Evolutionary conservation across 1,284 basidiomycete species (phyloP), one percentile per base, ranked within the genome.

Genomic region (Rhodotorula sp.): DNA sequence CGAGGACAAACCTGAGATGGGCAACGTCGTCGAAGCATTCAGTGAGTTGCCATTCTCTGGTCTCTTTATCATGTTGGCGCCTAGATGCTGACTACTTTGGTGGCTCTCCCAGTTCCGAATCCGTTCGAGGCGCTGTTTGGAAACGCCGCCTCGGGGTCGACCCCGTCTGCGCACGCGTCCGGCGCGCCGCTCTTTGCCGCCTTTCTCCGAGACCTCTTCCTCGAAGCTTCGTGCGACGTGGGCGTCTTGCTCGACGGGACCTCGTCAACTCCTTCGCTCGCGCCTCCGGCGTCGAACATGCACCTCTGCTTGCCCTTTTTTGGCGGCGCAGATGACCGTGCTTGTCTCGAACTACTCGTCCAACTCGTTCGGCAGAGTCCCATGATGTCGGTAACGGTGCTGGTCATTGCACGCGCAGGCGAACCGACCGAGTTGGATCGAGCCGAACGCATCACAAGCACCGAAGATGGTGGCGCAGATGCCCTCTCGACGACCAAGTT

Each of bases 321-420:
- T 79, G 94, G 94, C 63, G 94, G 94, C 0, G 89, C 92, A 0
- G 94, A 97, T 81, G 94, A 97, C 79, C 87, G 94, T 3, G 85
- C 92, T 14, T 91, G 92, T 0, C 83, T 97, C 43, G 83, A 86
- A 49, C 87, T 95, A 76, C 85, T 91, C 7, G 86, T 91, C 10
- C 92, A 94, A 81, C 84, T 95, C 16, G 92, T 90, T 76, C 79
- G 81, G 62, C 80, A 83, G 51, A 79, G 86, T 0, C 26, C 48
- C 1, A 79, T 80, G 21, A 85, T 91, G 3, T 85, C 82, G 15
- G 92, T 91, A 5, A 91, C 89, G 0, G 85, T 93, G 3, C 80
- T 92, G 49, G 84, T 88, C 73, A 81, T 93, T 63, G 82, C 70
- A n/a, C 69, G 72, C 10, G 67, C 76, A 1, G 68, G 75, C 26